Conservation (phyloP, 768 basidiomycete species). For the Pleurotus cornucopiae region DNA sequence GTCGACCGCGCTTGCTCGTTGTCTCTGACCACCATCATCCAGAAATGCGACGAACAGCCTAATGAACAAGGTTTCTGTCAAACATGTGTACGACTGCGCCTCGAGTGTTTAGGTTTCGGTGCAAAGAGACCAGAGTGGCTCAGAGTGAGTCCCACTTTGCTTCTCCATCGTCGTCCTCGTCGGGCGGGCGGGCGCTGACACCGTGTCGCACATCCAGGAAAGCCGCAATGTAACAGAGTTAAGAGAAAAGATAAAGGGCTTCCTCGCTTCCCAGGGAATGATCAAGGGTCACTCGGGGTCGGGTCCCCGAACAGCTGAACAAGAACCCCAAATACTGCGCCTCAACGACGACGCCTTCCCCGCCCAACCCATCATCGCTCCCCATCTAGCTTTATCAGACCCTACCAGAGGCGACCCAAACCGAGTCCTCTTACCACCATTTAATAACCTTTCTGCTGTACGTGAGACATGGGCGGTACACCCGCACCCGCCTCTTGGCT, state of each 20-base stretch:
- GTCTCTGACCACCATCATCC: slow-evolving; percentile 15
- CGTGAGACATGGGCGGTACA: slow-evolving; percentile 13
- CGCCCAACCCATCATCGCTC: slow-evolving; percentile 36
- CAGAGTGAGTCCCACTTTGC: slow-evolving; percentile 45
- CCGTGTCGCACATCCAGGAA: slow-evolving; percentile 40
- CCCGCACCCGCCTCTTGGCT: neutral
- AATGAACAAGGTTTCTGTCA: slow-evolving; percentile 59
- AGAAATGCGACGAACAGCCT: slow-evolving; percentile 85
- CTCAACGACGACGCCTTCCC: slow-evolving; percentile 40
- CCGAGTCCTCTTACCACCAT: slow-evolving; percentile 11
- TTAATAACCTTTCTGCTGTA: slow-evolving; percentile 15
- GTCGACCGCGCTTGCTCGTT: slow-evolving; percentile 10
- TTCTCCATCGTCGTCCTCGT: slow-evolving; percentile 8
- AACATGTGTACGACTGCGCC: slow-evolving; percentile 73
- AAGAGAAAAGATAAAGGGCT: slow-evolving; percentile 75
- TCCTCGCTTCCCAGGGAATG: slow-evolving; percentile 80
- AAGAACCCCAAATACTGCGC: slow-evolving; percentile 52
- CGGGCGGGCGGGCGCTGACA: neutral
- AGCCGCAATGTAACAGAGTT: slow-evolving; percentile 62
- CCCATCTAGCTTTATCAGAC: slow-evolving; percentile 9
- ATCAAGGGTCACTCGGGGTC: slow-evolving; percentile 84
- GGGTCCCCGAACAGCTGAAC: slow-evolving; percentile 53
- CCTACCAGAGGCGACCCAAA: slow-evolving; percentile 6
- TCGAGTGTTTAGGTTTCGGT: slow-evolving; percentile 86
- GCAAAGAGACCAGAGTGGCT: slow-evolving; percentile 84